Conservation (phyloP, 2,329 filamentous ascomycete species). For the Hypocreales sp. region DNA sequence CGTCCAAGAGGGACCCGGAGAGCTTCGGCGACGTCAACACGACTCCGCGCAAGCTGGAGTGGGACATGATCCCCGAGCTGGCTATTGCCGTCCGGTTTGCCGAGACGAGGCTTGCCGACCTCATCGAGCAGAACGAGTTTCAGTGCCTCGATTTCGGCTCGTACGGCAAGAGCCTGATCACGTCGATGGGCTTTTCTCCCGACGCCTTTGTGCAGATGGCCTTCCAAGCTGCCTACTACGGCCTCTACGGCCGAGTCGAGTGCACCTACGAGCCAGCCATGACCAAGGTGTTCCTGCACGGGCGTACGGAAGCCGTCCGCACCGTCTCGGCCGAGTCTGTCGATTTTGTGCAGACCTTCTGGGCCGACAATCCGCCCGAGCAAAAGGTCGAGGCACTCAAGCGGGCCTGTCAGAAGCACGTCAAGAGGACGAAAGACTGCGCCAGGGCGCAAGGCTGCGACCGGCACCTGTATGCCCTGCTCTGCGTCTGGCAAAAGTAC, state of each 20-base stretch:
- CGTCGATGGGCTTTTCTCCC: constrained; percentile 88
- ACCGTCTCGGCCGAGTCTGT: constrained; percentile 70
- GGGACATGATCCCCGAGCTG: constrained; percentile 91
- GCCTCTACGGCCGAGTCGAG: constrained; percentile 83
- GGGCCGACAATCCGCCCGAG: constrained; percentile 73
- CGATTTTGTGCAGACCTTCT: constrained; percentile 87
- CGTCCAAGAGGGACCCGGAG: constrained; percentile 76
- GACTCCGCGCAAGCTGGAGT: constrained; percentile 89
- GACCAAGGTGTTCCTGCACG: constrained; percentile 90
- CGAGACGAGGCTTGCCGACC: constrained; percentile 81
- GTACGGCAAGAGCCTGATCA: constrained; percentile 97
- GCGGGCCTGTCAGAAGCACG: constrained; percentile 72
- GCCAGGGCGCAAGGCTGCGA: constrained; percentile 85
- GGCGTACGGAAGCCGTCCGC: constrained; percentile 84
- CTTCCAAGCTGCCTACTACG: constrained; percentile 96
- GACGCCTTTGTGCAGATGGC: constrained; percentile 99
- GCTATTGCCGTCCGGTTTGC: constrained; percentile 86
- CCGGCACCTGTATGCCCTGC: constrained; percentile 82
- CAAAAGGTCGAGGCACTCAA: constrained; percentile 76
- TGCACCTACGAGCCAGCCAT: constrained; percentile 97
- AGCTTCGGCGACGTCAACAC: constrained; percentile 90
- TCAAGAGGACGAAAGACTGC: constrained; percentile 65
- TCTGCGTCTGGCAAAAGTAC: constrained; percentile 85
- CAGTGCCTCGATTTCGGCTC: constrained; percentile 74
- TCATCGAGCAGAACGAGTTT: constrained; percentile 95